Evolutionary conservation across 768 basidiomycete genomes (phyloP).

Genomic region (Leccinellum rugosiceps): DNA sequence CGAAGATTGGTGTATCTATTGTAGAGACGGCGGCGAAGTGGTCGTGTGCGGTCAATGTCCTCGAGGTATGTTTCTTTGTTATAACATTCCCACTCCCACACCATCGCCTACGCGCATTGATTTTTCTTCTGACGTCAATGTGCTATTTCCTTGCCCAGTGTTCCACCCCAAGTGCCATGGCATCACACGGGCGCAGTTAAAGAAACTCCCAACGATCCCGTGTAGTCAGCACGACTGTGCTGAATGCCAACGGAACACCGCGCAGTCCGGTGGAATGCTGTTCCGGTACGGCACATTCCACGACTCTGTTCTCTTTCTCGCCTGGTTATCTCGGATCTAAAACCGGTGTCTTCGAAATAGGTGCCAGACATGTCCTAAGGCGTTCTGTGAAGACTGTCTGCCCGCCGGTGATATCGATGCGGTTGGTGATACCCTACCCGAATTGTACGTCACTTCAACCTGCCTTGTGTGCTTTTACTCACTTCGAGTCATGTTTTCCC

Average conservation of each 20-base stretch:
- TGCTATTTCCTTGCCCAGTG: slow-evolving; percentile 31
- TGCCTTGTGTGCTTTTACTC: not conserved
- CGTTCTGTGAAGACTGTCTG: slow-evolving; percentile 63
- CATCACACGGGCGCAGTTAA: slow-evolving; percentile 30
- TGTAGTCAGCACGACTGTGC: slow-evolving; percentile 54
- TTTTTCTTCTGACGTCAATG: not conserved
- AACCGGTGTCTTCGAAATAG: slow-evolving; percentile 24
- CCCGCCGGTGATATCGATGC: slow-evolving; percentile 47
- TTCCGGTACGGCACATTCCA: slow-evolving; percentile 42
- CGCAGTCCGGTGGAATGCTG: slow-evolving; percentile 53
- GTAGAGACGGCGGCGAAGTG: slow-evolving; percentile 57
- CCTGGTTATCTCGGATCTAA: slow-evolving; percentile 3
- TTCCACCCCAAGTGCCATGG: slow-evolving; percentile 53
- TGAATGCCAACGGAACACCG: slow-evolving; percentile 41
- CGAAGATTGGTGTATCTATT: slow-evolving; percentile 59
- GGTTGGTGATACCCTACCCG: slow-evolving; percentile 54
- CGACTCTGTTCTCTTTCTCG: not conserved
- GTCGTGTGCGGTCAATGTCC: slow-evolving; percentile 49
- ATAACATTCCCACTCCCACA: not conserved
- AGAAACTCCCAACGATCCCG: slow-evolving; percentile 20
- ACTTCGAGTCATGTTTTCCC: not conserved
- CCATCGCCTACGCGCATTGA: slow-evolving; percentile 1
- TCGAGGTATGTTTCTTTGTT: slow-evolving; percentile 39
- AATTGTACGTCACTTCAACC: slow-evolving; percentile 42
- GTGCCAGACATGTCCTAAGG: slow-evolving; percentile 56